Evolutionary conservation across 192 early-diverging fungal genomes (phyloP).

Genomic region (Funneliformis geosporum): DNA sequence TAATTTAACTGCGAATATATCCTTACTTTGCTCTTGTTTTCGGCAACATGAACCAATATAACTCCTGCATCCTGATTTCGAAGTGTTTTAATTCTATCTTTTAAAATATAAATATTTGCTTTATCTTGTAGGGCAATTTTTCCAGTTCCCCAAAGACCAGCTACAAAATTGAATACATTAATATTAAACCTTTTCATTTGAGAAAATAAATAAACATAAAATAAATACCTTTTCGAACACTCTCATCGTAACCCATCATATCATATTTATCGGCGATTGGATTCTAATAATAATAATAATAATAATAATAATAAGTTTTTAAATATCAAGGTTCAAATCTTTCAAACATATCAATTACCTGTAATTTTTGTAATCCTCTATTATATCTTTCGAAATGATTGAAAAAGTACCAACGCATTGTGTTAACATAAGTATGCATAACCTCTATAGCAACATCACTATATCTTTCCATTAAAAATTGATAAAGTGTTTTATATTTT

Average conservation of each 20-base stretch:
- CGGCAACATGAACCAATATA: constrained; percentile 81
- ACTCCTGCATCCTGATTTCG: constrained; percentile 78
- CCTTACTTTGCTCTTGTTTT: constrained; percentile 68
- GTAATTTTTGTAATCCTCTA: constrained; percentile 71
- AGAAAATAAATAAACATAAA: not conserved
- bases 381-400: constrained; percentile 91
- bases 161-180: not conserved
- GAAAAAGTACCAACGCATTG: constrained; percentile 82
- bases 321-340: not conserved
- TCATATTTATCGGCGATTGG: constrained; percentile 80
- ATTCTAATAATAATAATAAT: constrained; percentile 46
- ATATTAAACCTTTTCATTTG: not conserved
- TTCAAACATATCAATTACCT: constrained; percentile 45
- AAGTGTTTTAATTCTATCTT: constrained; percentile 78
- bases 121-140: constrained; percentile 78
- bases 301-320: not conserved
- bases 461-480: constrained; percentile 89
- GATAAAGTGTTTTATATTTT: constrained; percentile 90
- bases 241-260: constrained; percentile 86
- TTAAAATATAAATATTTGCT: constrained; percentile 81
- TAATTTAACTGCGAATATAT: not conserved
- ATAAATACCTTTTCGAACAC: constrained; percentile 57
- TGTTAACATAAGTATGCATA: constrained; percentile 80
- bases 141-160: constrained; percentile 64
- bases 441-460: constrained; percentile 86